Evolutionary conservation across 352 stramenopile species (phyloP).

Genomic region (Phytophthora pluvialis): DNA sequence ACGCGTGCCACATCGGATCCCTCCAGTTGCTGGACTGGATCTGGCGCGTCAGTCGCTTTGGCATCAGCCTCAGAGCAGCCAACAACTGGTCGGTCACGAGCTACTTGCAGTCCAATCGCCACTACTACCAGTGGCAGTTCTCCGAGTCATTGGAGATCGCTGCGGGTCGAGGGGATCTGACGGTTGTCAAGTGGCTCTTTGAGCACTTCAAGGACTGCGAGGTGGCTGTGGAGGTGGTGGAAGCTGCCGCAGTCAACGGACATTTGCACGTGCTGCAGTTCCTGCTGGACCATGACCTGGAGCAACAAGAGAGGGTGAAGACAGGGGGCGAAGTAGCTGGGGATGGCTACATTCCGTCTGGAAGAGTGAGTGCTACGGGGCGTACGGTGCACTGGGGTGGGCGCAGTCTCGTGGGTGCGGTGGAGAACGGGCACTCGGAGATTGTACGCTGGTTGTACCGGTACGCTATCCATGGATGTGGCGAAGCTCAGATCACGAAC

Average conservation of each 20-base stretch:
- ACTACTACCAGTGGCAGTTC: constrained; percentile 31
- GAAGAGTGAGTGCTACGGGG: not conserved
- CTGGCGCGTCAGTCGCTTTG: constrained; percentile 5
- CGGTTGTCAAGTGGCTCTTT: constrained; percentile 21
- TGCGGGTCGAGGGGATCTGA: constrained; percentile 1
- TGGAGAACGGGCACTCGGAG: constrained; percentile 18
- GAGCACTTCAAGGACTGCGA: constrained; percentile 12
- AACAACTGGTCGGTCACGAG: constrained; percentile 9
- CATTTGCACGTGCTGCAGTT: constrained; percentile 11
- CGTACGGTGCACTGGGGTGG: constrained; percentile 24
- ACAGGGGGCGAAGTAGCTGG: not conserved
- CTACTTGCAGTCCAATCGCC: constrained; percentile 1
- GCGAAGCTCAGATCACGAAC: constrained; percentile 8
- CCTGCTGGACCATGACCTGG: constrained; percentile 11
- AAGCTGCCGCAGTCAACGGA: constrained; percentile 12
- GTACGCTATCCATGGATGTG: not conserved
- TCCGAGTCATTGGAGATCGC: constrained; percentile 17
- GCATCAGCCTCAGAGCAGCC: not conserved
- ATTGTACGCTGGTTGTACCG: constrained; percentile 14
- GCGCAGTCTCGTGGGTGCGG: constrained; percentile 10
- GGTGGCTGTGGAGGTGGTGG: constrained; percentile 20
- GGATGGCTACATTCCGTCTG: not conserved
- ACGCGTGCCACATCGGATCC: constrained; percentile 13
- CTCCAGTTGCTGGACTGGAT: constrained; percentile 23
- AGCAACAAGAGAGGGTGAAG: not conserved